A percentile compares a stretch with the other conserved stretches of the same genome.
Evolutionary conservation across 176 grass and related monocot species (phyloP).

Genomic region (Aegilops tauschii): DNA sequence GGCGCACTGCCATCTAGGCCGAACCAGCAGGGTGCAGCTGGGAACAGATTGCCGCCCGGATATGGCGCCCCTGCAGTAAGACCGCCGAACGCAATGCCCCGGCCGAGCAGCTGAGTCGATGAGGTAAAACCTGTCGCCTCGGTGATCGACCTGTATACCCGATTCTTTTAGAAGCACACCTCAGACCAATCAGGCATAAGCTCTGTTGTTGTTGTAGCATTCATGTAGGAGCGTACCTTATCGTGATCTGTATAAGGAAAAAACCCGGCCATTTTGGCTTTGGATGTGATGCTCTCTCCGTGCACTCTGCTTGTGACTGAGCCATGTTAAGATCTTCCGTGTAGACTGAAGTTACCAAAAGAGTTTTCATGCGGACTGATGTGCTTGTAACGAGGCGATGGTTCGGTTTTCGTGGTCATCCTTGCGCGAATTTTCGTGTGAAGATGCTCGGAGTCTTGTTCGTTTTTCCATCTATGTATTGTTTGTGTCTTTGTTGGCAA

Average conservation of each 20-base stretch:
- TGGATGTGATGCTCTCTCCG: not conserved
- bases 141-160: slow-evolving; percentile 5
- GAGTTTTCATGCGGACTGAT: not conserved
- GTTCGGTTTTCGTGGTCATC: not conserved
- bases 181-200: slow-evolving; percentile 19
- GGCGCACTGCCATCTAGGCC: slow-evolving; percentile 49
- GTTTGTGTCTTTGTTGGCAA: no score
- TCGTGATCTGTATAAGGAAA: slow-evolving; percentile 22
- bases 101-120: slow-evolving; percentile 27
- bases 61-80: slow-evolving; percentile 42
- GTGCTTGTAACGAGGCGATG: not conserved
- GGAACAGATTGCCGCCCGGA: slow-evolving; percentile 60
- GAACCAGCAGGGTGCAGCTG: slow-evolving; percentile 40
- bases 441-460: not conserved
- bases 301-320: not conserved
- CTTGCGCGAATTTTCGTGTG: not conserved
- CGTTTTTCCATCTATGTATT: no score
- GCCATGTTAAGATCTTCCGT: not conserved
- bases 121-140: not conserved
- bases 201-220: slow-evolving; percentile 38
- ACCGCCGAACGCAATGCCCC: slow-evolving; percentile 39
- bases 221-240: slow-evolving; percentile 42
- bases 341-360: not conserved
- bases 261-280: not conserved
- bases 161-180: slow-evolving; percentile 51